Percentiles rank a stretch among this genome's conserved stretches.
These are phyloP conservation scores for Forsythia suspensa DNA, from an alignment of 257 asterid genomes.

Conservation along the genomic window DNA sequence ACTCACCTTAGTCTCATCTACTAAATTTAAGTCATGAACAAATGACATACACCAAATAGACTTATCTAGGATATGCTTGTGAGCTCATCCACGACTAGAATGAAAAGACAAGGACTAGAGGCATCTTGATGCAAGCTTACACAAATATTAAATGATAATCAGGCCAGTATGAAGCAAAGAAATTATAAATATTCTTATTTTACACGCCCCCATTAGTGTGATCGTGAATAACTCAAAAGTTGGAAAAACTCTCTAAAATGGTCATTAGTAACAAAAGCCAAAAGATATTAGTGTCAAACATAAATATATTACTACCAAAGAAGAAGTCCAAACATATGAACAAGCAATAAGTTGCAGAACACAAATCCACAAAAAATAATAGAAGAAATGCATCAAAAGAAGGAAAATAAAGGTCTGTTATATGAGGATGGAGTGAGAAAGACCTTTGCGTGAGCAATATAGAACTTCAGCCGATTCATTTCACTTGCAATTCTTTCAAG, in stretches of 20 bases:
- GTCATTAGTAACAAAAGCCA: not conserved
- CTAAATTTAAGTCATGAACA: not conserved
- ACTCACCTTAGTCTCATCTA: not conserved
- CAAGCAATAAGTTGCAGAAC: conserved; percentile 7
- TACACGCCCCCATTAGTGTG: not conserved
- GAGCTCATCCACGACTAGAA: not conserved
- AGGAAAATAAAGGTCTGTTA: conserved; percentile 2
- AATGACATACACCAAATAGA: not conserved
- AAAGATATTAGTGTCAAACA: not conserved
- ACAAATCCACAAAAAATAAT: not conserved
- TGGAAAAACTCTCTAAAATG: conserved; percentile 3
- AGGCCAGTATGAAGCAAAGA: not conserved
- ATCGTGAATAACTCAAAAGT: not conserved
- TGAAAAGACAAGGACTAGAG: not conserved
- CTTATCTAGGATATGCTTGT: not conserved
- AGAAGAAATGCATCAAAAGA: not conserved
- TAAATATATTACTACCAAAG: not conserved
- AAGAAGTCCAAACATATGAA: not conserved
- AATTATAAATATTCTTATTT: not conserved
- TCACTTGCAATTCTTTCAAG: conserved; percentile 96
- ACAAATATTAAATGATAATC: not conserved
- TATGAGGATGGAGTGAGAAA: conserved; percentile 33
- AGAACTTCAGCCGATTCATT: conserved; percentile 94
- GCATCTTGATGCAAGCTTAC: not conserved
- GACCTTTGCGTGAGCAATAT: conserved; percentile 85